Evolutionary conservation across 2,329 filamentous ascomycete species (phyloP).

Genomic region (Colletotrichum sp.): DNA sequence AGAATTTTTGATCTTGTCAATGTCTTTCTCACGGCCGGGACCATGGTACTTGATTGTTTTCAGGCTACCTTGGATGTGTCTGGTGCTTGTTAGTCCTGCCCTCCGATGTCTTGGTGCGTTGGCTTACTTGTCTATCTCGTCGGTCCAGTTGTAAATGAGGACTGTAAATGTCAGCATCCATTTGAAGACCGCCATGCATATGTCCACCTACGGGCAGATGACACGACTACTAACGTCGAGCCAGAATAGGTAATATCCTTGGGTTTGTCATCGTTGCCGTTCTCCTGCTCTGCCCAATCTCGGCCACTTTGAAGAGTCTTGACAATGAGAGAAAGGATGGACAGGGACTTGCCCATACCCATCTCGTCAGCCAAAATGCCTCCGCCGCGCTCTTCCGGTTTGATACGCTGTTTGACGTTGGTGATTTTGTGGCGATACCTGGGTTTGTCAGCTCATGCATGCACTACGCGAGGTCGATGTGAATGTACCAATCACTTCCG

Average conservation of each 20-base stretch:
- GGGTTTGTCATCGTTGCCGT: conserved; percentile 16
- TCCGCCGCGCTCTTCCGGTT: conserved; percentile 37
- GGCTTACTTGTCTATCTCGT: conserved; percentile 41
- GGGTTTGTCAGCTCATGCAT: background rate
- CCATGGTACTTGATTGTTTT: conserved; percentile 42
- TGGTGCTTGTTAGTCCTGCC: conserved; percentile 16
- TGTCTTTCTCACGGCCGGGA: conserved; percentile 26
- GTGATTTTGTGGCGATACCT: conserved; percentile 46
- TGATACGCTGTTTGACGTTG: conserved; percentile 30
- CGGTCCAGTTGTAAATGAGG: conserved; percentile 43
- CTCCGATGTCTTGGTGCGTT: background rate
- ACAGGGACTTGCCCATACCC: conserved; percentile 64
- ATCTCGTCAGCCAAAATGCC: conserved; percentile 66
- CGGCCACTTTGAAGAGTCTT: conserved; percentile 41
- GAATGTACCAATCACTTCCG: conserved; percentile 29
- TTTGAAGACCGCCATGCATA: background rate
- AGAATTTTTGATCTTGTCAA: conserved; percentile 29
- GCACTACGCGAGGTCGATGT: background rate
- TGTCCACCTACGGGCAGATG: conserved; percentile 40
- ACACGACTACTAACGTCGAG: conserved; percentile 49
- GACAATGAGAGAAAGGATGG: conserved; percentile 53
- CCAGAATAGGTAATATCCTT: conserved; percentile 29
- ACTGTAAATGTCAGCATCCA: conserved; percentile 29
- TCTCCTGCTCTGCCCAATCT: conserved; percentile 33
- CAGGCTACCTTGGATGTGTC: conserved; percentile 35